Conservation (phyloP, 2,329 filamentous ascomycete species). For the Annulohypoxylon truncatum region DNA sequence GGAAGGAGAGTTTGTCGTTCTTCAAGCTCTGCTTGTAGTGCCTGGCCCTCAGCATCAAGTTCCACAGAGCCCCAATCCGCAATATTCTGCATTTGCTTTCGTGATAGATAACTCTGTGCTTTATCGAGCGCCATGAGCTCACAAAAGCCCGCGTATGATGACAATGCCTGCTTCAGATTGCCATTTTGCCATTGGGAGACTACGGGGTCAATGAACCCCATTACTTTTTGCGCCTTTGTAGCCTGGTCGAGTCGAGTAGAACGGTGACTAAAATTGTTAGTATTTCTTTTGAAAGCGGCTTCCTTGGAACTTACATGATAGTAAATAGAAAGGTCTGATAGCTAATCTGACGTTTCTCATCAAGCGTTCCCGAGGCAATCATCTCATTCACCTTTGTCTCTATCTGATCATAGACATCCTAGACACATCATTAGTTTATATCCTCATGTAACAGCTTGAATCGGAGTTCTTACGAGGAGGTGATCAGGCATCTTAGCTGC, state of each 20-base stretch:
- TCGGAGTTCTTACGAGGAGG: slow-evolving; percentile 69
- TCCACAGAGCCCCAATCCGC: slow-evolving; percentile 84
- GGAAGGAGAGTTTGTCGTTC: slow-evolving; percentile 81
- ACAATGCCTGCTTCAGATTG: slow-evolving; percentile 74
- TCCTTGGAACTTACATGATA: slow-evolving; percentile 71
- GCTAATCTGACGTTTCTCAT: slow-evolving; percentile 86
- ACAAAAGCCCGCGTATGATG: slow-evolving; percentile 82
- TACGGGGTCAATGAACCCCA: slow-evolving; percentile 84
- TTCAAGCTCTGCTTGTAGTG: slow-evolving; percentile 82
- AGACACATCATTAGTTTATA: slow-evolving; percentile 38
- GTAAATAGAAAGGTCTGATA: slow-evolving; percentile 94
- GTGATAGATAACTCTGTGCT: slow-evolving; percentile 81
- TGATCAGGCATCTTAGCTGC: slow-evolving; percentile 93
- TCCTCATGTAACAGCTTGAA: not conserved
- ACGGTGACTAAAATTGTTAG: slow-evolving; percentile 72
- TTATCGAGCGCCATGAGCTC: slow-evolving; percentile 81
- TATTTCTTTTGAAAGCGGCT: not conserved
- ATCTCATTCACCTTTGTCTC: slow-evolving; percentile 86
- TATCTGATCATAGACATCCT: slow-evolving; percentile 88
- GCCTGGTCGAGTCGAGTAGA: slow-evolving; percentile 77
- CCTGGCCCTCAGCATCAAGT: slow-evolving; percentile 82
- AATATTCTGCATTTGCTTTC: slow-evolving; percentile 77
- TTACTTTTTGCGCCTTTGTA: slow-evolving; percentile 77
- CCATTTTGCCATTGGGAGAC: slow-evolving; percentile 82
- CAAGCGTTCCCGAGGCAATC: slow-evolving; percentile 75